These are phyloP conservation scores for Aphanomyces astaci DNA, from an alignment of 352 stramenopile species.

Conservation along the genomic window DNA sequence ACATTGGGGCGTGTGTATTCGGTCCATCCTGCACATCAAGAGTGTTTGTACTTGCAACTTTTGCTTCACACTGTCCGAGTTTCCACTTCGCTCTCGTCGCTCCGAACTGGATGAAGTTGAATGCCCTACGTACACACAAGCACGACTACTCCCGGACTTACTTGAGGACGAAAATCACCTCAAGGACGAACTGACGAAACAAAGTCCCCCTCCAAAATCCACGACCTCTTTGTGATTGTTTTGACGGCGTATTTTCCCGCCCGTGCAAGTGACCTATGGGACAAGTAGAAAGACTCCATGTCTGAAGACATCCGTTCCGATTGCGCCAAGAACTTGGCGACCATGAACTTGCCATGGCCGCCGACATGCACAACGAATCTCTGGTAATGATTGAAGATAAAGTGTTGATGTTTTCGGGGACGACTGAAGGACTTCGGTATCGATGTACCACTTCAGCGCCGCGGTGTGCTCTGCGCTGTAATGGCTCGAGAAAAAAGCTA, in stretches of 20 bases:
- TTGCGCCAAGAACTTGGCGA: no score
- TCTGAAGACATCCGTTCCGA: conserved; percentile 14
- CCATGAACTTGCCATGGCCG: no score
- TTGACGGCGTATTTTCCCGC: not conserved
- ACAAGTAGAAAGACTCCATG: not conserved
- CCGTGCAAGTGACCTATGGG: not conserved
- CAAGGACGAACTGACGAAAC: conserved; percentile 21
- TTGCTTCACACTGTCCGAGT: conserved; percentile 23
- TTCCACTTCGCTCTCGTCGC: conserved; percentile 26
- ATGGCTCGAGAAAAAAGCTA: not conserved
- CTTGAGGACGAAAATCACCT: conserved; percentile 27
- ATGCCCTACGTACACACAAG: conserved; percentile 24
- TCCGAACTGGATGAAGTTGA: conserved; percentile 24
- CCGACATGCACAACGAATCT: conserved; percentile 24
- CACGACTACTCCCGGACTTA: conserved; percentile 16
- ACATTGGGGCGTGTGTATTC: conserved; percentile 26
- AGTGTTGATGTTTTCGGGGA: conserved; percentile 4
- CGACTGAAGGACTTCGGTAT: conserved; percentile 13
- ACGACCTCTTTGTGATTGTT: conserved; percentile 33
- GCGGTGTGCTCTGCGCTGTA: not conserved
- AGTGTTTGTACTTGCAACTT: conserved; percentile 29
- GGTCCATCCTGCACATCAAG: conserved; percentile 22
- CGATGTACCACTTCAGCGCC: conserved; percentile 14
- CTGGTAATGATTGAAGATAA: not conserved
- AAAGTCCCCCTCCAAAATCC: conserved; percentile 26